Evolutionary conservation across 768 basidiomycete species (phyloP).

Genomic region (Leccinellum luteum): DNA sequence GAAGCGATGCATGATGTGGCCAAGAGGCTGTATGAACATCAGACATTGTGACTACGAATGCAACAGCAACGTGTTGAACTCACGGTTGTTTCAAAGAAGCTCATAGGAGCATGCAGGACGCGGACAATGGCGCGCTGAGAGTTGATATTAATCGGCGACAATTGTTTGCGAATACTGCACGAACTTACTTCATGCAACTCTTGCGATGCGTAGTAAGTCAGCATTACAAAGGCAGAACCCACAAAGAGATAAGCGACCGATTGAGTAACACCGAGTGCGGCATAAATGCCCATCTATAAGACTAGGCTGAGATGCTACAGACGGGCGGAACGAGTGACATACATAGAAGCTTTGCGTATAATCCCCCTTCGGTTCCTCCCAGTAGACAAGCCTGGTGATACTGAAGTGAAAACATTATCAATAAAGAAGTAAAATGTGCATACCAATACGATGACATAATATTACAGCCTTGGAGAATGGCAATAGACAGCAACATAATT

Average conservation of each 20-base stretch:
- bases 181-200: slow-evolving; percentile 53
- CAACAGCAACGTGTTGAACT: slow-evolving; percentile 11
- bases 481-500: slow-evolving; percentile 55
- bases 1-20: slow-evolving; percentile 89
- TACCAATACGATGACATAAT: slow-evolving; percentile 78
- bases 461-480: slow-evolving; percentile 64
- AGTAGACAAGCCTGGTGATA: slow-evolving; percentile 69
- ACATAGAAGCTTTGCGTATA: slow-evolving; percentile 70
- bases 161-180: not conserved
- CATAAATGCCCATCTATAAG: slow-evolving; percentile 77
- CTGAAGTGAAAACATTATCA: not conserved
- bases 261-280: slow-evolving; percentile 65
- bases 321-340: slow-evolving; percentile 35
- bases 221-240: slow-evolving; percentile 59
- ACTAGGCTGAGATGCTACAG: not conserved
- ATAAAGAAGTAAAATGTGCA: slow-evolving; percentile 14
- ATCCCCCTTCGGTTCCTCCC: slow-evolving; percentile 52
- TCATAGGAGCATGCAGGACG: slow-evolving; percentile 84
- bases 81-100: slow-evolving; percentile 86
- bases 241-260: slow-evolving; percentile 65
- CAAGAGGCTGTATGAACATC: slow-evolving; percentile 54
- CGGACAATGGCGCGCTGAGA: slow-evolving; percentile 57
- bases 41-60: not conserved
- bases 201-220: slow-evolving; percentile 79
- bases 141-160: not conserved